These are phyloP conservation scores for California macrophylla DNA, from an alignment of 441 rosid species.

Conservation along the genomic window DNA sequence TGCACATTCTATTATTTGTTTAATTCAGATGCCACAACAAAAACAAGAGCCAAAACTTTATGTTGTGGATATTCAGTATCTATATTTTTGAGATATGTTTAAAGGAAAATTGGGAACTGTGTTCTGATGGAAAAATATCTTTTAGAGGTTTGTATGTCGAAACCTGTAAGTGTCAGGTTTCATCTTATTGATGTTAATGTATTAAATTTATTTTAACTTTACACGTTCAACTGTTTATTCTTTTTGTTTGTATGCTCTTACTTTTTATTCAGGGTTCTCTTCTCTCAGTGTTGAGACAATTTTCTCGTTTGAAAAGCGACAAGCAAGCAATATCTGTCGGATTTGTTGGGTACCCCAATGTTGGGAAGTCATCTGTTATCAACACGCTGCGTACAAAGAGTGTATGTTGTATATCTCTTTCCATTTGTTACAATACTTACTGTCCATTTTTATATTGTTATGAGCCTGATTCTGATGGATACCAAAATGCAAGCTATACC, in stretches of 20 bases:
- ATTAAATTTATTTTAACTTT: conserved; percentile 2
- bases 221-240: neutral
- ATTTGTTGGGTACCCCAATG: conserved; percentile 91
- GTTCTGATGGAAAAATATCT: neutral
- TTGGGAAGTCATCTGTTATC: conserved; percentile 92
- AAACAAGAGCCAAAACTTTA: neutral
- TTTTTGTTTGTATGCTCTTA: neutral
- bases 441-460: neutral
- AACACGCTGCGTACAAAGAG: conserved; percentile 85
- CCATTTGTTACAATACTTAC: conserved; percentile 2
- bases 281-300: conserved; percentile 78
- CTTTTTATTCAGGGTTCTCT: conserved; percentile 62
- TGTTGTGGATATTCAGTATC: neutral
- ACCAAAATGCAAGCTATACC: neutral
- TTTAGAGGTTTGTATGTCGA: neutral
- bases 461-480: neutral
- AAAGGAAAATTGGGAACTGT: neutral
- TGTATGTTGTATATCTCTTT: conserved; percentile 27
- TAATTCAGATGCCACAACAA: neutral
- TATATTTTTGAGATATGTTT: neutral
- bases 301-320: conserved; percentile 76
- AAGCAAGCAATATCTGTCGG: conserved; percentile 95
- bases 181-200: neutral
- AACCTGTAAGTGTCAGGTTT: neutral
- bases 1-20: neutral